Evolutionary conservation across 2,329 filamentous ascomycete genomes (phyloP), one percentile per base, ranked within the genome.

Genomic region (Curvularia sp.): DNA sequence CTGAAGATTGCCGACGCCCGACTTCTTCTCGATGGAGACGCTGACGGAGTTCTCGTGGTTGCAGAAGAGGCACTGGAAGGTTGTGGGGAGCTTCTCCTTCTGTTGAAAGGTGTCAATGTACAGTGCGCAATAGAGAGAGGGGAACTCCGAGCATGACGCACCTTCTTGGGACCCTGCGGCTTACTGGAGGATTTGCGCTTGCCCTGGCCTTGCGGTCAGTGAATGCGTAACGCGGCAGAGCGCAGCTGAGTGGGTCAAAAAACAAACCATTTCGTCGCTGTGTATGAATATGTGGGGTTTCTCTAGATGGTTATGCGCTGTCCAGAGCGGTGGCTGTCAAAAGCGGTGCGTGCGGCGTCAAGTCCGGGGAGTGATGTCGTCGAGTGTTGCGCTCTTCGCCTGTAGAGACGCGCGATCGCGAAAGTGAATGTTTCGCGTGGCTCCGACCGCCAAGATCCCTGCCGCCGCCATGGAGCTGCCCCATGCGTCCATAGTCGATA

Each of bases 61-160:
- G 84, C 95, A 99, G 81, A 99, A 99, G 46, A 99, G 88, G 76
- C 95, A 99, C 57, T 93, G 92, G 78, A 99, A 99, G n/a, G 87
- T 86, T 2, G 91, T 93, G 3, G 89, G 85, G 18, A 95, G 84
- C 41, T 88, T 86, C 69, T 93, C 90, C 75, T 85, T 76, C 76
- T 78, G 56, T 54, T 18, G 20, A 9, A 9, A 46, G 35, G 18
- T 38, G 48, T 73, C 58, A 73, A 47, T 33, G 15, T 52, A 13
- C 28, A 48, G n/a, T 6, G 13, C 30, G 12, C 20, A 13, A 12
- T 30, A 47, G 26, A 31, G 28, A 31, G 28, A 31, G 28, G 9
- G 28, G 28, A 8, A 24, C 12, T 4, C 33, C 13, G 53, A 53
- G 35, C 33, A 39, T 26, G 48, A 64, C 76, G 66, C 81, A 92